Base-by-base conservation (phyloP, 2,329 filamentous ascomycete genomes). In the Aspergillus sergii region DNA sequence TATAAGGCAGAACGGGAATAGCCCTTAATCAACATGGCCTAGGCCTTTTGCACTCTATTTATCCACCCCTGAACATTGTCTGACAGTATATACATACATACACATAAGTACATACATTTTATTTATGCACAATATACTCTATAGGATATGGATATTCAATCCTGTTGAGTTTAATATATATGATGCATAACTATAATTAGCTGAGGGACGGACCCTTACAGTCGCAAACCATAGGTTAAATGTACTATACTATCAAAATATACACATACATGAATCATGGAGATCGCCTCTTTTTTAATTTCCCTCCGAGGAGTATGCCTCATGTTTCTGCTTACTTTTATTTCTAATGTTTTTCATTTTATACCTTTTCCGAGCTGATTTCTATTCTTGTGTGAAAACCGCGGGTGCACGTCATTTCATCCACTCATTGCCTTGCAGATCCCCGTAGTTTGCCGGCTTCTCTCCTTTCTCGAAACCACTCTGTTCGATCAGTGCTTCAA, bases 371-470 rank as follows among this genome's bases (percentile, higher is more conserved):
- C 14, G 34, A 36, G 34, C 19, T 23, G 43, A 12, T 48, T 26
- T 9, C 45, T 28, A 28, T 51, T 32, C 48, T 51, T n/a, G 28
- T 32, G 48, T 51, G n/a, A 30, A 57, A 12, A 21, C 53, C 54
- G 53, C 61, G 54, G 61, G 58, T 39, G 56, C 56, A 62, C 60
- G 56, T 62, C 60, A 62, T 62, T 62, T 57, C 58, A 60, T 62
- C 53, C 50, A 58, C 50, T 57, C 56, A 50, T 59, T 59, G 48
- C 39, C 45, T 54, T 64, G 63, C 63, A 62, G 63, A 64, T 62
- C 60, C 34, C 63, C 53, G 60, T 62, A 53, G n/a, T 60, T 50
- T 46, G 60, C 54, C 21, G 14, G 10, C 48, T 59, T 36, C 60
- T 58, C 46, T 60, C n/a, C 39, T 28, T 32, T 54, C 51, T 55